Base-by-base conservation (phyloP, 169 alveolate species). In the Cryptosporidium sp. region DNA sequence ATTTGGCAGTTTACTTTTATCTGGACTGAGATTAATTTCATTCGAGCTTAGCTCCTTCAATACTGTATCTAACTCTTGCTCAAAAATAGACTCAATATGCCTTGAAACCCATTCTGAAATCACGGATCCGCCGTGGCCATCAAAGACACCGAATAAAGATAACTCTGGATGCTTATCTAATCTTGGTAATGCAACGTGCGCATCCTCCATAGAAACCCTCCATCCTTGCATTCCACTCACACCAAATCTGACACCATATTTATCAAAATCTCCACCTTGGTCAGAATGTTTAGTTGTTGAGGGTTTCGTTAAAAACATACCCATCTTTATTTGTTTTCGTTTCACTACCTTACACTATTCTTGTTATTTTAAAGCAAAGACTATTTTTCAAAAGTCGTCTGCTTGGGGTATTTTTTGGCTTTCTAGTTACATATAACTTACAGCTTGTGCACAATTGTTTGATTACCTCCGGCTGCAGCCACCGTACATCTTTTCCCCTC, bases 121-220 rank as follows among this genome's bases (percentile, higher is more conserved):
- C 87, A 97, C 98, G 39, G 96, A 94, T 21, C 99, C 99, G 39
- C 99, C 99, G 85, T 98, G 99, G 10, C 99, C 99, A 93, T 98
- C 99, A 93, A 97, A 98, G 21, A 98, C 99, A 37, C 99, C 99
- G 86, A 96, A 97, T 23, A 97, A 56, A 10, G 96, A 92, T 51
- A 95, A 75, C 65, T 31, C 85, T 69, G 70, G 69, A 48, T 60
- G 92, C 29, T 31, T 87, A 35, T 29, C 73, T 51, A 91, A 60
- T 70, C 92, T 71, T 18, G 94, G 92, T 18, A 94, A 68, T 31
- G 95, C 92, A 31, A 98, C 91, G 61, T 96, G 98, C 35, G 99
- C 97, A 87, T 98, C 99, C 92, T 98, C 99, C 99, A 96, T 96
- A 29, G 97, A 93, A 45, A 94, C 94, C 70, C 99, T 87, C 99